Evolutionary conservation across 2,329 filamentous ascomycete species (phyloP).

Genomic region (Orbilia oligospora): DNA sequence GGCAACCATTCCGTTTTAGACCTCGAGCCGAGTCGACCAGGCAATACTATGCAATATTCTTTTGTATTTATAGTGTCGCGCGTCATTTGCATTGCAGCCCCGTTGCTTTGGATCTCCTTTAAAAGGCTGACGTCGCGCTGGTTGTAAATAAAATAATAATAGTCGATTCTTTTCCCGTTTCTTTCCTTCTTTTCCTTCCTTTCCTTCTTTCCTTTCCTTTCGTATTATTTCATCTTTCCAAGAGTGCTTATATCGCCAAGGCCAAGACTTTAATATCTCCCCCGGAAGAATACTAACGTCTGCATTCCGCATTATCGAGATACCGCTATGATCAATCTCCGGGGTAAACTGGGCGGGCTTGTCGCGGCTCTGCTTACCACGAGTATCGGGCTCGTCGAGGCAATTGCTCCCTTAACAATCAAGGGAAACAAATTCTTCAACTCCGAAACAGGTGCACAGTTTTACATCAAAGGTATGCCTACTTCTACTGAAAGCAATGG

Average conservation of each 20-base stretch:
- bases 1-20: constrained; percentile 23
- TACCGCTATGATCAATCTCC: constrained; percentile 29
- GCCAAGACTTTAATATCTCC: background rate
- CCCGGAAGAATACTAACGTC: background rate
- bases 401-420: constrained; percentile 45
- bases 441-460: constrained; percentile 79
- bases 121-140: constrained; percentile 23
- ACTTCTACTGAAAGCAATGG: background rate
- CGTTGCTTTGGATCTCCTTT: constrained; percentile 1
- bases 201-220: background rate
- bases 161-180: background rate
- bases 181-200: background rate
- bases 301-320: background rate
- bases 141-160: background rate
- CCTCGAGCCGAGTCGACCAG: background rate
- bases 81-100: constrained; percentile 19
- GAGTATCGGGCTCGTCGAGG: constrained; percentile 25
- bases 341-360: constrained; percentile 24
- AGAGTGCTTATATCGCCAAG: background rate
- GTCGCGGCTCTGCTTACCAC: constrained; percentile 41
- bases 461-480: constrained; percentile 82
- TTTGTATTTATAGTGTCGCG: constrained; percentile 33
- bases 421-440: constrained; percentile 80
- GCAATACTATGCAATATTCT: background rate
- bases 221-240: background rate